phyloP scores from a whole-genome alignment of 2,329 filamentous ascomycete species.

The Plenodomus tracheiphilus region DNA sequence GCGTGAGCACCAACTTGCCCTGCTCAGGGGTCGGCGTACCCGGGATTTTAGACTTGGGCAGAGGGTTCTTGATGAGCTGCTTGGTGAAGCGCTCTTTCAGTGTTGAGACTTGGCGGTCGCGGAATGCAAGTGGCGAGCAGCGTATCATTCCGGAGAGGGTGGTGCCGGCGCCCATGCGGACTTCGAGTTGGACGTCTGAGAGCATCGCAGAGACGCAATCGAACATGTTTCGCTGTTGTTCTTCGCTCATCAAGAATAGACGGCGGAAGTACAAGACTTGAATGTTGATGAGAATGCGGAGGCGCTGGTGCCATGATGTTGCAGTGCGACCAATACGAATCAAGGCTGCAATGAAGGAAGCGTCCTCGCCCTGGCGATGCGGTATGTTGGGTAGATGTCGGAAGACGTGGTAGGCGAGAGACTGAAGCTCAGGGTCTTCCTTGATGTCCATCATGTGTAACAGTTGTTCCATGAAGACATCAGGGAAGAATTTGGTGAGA shows the following conservation, averaged over 20 bases:
- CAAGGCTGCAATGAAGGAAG: constrained; percentile 79
- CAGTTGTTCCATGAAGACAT: constrained; percentile 86
- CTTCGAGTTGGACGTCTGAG: constrained; percentile 86
- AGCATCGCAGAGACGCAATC: constrained; percentile 96
- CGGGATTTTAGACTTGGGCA: constrained; percentile 69
- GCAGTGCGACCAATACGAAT: constrained; percentile 86
- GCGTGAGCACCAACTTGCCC: constrained; percentile 75
- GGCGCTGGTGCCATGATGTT: constrained; percentile 89
- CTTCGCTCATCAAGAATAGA: constrained; percentile 78
- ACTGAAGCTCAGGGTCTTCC: constrained; percentile 94
- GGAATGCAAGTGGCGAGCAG: constrained; percentile 81
- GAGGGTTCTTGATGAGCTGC: constrained; percentile 78
- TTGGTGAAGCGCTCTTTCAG: constrained; percentile 80
- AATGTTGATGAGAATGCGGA: constrained; percentile 95
- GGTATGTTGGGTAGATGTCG: constrained; percentile 94
- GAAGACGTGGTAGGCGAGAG: constrained; percentile 94
- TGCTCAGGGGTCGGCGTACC: constrained; percentile 72
- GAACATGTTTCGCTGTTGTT: constrained; percentile 80
- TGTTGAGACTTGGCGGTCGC: constrained; percentile 73
- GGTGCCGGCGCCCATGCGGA: constrained; percentile 87
- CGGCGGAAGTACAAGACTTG: constrained; percentile 98
- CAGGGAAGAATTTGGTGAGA: constrained; percentile 87
- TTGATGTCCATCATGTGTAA: constrained; percentile 99
- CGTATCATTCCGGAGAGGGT: constrained; percentile 97
- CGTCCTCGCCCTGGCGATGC: constrained; percentile 83